Base-by-base conservation (phyloP, 805 yeast species). In the Wickerhamomyces bisporus region DNA sequence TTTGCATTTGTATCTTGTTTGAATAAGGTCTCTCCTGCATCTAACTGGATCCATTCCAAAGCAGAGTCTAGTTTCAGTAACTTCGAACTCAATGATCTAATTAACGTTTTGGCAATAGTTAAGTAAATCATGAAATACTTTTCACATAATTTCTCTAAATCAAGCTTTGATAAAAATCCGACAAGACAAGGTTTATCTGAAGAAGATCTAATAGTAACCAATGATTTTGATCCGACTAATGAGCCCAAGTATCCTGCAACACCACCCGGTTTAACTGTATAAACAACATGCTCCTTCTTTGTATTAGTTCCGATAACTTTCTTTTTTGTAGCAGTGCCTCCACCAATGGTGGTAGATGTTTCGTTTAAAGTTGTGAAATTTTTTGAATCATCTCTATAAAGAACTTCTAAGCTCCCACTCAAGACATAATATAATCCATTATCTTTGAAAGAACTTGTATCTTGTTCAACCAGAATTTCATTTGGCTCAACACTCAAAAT, bases 31-130 rank as follows among this genome's bases (percentile, higher is more conserved):
- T 81, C 81, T 0, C 97, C 96, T 2, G 97, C 91, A n/a, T 79
- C 79, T 11, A 85, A 68, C 42, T 87, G 96, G 29, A 89, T 78
- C 98, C 98, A 91, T 58, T 93, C 98, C 36, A 93, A 64, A 0
- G 97, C 96, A 60, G 85, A 86, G 54, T 91, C 98, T 30, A 93
- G 75, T 39, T 82, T 76, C 27, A 84, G 60, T 27, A 91, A 66
- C 39, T 83, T 75, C 21, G 73, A 65, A 21, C 89, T 81, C 28
- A 93, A 60, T 2, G 84, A 68, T n/a, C 68, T 68, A 32, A 83
- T 78, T 45, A 91, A 64, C 8, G 79, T 72, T 42, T 79, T 78
- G 0, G 98, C 96, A 32, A 88, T 73, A 2, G 87, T 77, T 27
- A 91, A 64, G 47, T 85, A 83, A 9, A 91, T 68, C 59, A 77